Percentiles rank a stretch among this genome's conserved stretches.
Evolutionary conservation across 2,329 filamentous ascomycete genomes (phyloP).

Genomic region (Akanthomyces uredinophilus): DNA sequence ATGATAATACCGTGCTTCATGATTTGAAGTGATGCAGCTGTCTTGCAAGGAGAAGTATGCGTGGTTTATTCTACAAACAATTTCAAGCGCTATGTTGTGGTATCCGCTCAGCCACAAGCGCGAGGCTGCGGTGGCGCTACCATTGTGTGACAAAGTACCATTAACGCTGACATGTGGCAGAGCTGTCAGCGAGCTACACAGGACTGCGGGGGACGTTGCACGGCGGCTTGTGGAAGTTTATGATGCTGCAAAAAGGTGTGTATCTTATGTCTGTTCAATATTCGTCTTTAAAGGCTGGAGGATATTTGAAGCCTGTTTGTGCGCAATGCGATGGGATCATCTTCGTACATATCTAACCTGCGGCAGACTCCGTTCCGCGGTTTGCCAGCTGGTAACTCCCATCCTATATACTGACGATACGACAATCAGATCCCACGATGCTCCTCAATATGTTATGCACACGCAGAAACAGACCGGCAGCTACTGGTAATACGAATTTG

Average conservation of each 20-base stretch:
- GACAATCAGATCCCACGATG: background rate
- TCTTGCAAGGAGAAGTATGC: background rate
- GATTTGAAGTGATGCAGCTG: background rate
- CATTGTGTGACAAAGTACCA: too few species aligned
- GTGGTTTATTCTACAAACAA: background rate
- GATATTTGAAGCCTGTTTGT: background rate
- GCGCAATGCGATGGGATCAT: background rate
- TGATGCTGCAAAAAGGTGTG: too few species aligned
- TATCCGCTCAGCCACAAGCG: background rate
- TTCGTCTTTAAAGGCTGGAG: too few species aligned
- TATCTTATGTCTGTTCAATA: background rate
- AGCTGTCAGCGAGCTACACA: background rate
- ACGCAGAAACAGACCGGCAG: background rate
- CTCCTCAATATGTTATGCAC: background rate
- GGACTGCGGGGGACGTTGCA: background rate
- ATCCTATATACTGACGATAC: too few species aligned
- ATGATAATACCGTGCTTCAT: background rate
- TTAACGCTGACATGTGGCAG: background rate
- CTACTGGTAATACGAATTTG: background rate
- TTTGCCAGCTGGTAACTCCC: background rate
- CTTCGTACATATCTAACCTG: background rate
- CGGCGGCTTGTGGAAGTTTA: too few species aligned
- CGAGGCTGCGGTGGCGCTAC: constrained; percentile 1
- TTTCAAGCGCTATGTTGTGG: background rate
- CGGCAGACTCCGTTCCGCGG: background rate